A percentile compares a stretch with the other conserved stretches of the same genome.
Evolutionary conservation across 768 basidiomycete genomes (phyloP).

Genomic region (Omphalotus guepiniiformis): DNA sequence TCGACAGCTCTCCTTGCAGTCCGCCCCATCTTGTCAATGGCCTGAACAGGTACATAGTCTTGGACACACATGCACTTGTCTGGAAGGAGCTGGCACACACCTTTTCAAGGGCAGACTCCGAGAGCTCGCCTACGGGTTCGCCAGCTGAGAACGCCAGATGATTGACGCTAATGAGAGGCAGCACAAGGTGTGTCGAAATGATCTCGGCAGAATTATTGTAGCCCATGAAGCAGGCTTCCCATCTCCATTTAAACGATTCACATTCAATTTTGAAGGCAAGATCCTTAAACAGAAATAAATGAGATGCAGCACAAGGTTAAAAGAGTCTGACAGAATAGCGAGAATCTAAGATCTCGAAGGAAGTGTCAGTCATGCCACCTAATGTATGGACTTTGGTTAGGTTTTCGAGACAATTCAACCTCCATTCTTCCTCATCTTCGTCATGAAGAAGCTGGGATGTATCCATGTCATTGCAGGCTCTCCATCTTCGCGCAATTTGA

Average conservation of each 20-base stretch:
- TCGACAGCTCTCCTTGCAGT: constrained; percentile 65
- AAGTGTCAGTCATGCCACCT: constrained; percentile 50
- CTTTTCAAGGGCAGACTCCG: constrained; percentile 62
- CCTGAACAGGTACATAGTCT: constrained; percentile 41
- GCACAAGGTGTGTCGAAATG: constrained; percentile 73
- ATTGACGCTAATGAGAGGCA: constrained; percentile 68
- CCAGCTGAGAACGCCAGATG: constrained; percentile 64
- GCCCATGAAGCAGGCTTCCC: constrained; percentile 69
- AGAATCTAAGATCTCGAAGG: constrained; percentile 58
- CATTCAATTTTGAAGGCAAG: constrained; percentile 58
- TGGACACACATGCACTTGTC: neutral
- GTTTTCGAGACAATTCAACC: constrained; percentile 47
- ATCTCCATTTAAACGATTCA: constrained; percentile 68
- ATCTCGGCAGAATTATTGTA: constrained; percentile 64
- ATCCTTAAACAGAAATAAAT: constrained; percentile 41
- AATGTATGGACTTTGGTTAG: constrained; percentile 59
- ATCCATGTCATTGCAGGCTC: constrained; percentile 45
- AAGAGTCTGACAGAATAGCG: constrained; percentile 49
- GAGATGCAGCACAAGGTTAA: neutral
- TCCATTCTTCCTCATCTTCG: constrained; percentile 60
- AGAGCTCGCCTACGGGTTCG: constrained; percentile 51
- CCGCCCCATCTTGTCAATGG: constrained; percentile 65
- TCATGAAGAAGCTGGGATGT: constrained; percentile 23
- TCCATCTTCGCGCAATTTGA: constrained; percentile 68
- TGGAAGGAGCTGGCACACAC: constrained; percentile 28